Conservation (phyloP, 768 basidiomycete genomes). For the Tubosaeta sp. region DNA sequence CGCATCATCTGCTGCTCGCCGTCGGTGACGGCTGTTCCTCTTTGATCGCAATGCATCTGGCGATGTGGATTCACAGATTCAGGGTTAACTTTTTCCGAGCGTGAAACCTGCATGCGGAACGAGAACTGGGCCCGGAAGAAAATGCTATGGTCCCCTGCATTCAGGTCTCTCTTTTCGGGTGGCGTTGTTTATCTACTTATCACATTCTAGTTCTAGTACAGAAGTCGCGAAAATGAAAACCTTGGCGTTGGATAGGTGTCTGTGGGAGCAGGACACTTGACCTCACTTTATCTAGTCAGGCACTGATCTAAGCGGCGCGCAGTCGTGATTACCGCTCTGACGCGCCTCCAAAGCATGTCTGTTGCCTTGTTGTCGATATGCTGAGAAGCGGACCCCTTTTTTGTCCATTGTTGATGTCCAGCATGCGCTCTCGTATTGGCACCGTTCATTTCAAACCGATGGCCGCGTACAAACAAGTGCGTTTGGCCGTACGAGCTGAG, state of each 20-base stretch:
- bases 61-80: constrained; percentile 11
- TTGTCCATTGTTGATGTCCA: constrained; percentile 24
- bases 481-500: constrained; percentile 18
- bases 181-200: constrained; percentile 15
- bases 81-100: constrained; percentile 14
- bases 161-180: constrained; percentile 4
- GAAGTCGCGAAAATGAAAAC: constrained; percentile 23
- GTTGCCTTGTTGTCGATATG: constrained; percentile 16
- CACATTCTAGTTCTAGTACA: constrained; percentile 9
- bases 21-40: constrained; percentile 21
- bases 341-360: constrained; percentile 24
- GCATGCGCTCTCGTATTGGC: constrained; percentile 13
- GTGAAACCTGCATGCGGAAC: constrained; percentile 3
- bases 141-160: neutral
- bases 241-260: constrained; percentile 12
- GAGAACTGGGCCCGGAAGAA: neutral
- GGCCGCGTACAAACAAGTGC: constrained; percentile 9
- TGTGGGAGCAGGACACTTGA: constrained; percentile 20
- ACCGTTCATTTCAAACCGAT: constrained; percentile 22
- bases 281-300: constrained; percentile 27
- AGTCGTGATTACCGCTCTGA: constrained; percentile 21
- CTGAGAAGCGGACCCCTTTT: constrained; percentile 7
- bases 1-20: constrained; percentile 20
- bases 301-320: constrained; percentile 23
- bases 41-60: constrained; percentile 4